Percentiles rank a stretch among this genome's conserved stretches.
phyloP scores from a whole-genome alignment of 2,329 filamentous ascomycete species.

The Xylariaceae sp. region DNA sequence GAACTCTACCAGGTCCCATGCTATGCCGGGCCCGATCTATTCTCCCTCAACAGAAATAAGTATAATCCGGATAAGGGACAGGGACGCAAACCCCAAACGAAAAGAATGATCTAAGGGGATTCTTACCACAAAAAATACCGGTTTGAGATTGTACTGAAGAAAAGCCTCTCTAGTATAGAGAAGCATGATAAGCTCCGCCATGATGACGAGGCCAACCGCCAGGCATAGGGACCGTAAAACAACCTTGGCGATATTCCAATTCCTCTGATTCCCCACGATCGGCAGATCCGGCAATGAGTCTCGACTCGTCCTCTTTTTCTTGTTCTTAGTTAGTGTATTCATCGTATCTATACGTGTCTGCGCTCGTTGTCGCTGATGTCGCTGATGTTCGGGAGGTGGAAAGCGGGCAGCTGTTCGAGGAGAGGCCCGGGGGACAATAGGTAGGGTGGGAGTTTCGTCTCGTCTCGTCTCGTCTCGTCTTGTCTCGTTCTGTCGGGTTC shows the following conservation, averaged over 20 bases:
- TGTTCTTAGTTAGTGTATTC: constrained; percentile 4
- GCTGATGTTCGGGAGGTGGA: too few species aligned
- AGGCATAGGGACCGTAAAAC: constrained; percentile 20
- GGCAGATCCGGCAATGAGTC: constrained; percentile 16
- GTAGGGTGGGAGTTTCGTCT: too few species aligned
- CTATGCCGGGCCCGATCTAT: constrained; percentile 12
- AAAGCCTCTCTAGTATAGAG: neutral
- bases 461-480: too few species aligned
- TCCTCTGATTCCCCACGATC: constrained; percentile 15
- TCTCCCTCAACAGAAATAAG: neutral
- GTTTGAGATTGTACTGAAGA: neutral
- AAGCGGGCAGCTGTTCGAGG: too few species aligned
- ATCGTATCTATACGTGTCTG: constrained; percentile 5
- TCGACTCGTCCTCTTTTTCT: neutral
- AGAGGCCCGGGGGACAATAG: too few species aligned
- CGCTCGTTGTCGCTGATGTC: too few species aligned
- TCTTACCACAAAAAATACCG: constrained; percentile 13
- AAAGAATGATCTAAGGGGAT: neutral
- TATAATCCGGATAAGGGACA: too few species aligned
- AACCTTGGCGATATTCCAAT: constrained; percentile 26
- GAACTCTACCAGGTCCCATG: constrained; percentile 28
- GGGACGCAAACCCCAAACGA: too few species aligned
- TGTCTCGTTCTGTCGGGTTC: too few species aligned
- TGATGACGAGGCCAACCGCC: constrained; percentile 8
- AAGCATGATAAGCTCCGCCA: constrained; percentile 11